These are phyloP conservation scores for Calonectria henricotiae DNA, from an alignment of 2,329 filamentous ascomycete species.

Conservation along the genomic window DNA sequence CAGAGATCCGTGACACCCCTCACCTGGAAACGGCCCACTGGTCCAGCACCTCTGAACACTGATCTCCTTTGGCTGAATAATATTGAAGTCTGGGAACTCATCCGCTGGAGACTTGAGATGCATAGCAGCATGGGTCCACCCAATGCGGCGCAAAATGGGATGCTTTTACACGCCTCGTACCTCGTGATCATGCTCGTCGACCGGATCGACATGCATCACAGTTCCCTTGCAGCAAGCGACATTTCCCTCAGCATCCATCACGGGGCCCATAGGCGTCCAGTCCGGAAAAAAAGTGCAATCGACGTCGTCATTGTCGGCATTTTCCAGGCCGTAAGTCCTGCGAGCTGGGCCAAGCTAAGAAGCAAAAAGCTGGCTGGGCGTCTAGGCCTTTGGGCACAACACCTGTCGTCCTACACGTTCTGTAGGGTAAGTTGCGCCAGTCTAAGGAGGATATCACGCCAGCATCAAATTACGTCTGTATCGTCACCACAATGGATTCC, in stretches of 20 bases:
- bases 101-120: constrained; percentile 18
- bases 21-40: constrained; percentile 24
- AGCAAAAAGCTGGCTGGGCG: not conserved
- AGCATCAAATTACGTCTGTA: constrained; percentile 24
- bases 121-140: constrained; percentile 24
- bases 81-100: constrained; percentile 10
- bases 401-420: constrained; percentile 8
- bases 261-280: constrained; percentile 17
- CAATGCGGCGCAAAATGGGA: constrained; percentile 34
- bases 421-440: constrained; percentile 31
- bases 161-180: constrained; percentile 29
- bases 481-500: constrained; percentile 22
- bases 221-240: constrained; percentile 23
- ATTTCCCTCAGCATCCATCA: constrained; percentile 29
- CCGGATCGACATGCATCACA: constrained; percentile 17
- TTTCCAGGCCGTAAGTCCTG: constrained; percentile 9
- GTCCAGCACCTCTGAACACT: constrained; percentile 22
- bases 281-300: constrained; percentile 5
- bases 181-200: constrained; percentile 32
- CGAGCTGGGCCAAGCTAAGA: not conserved
- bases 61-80: constrained; percentile 22
- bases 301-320: constrained; percentile 5
- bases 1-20: constrained; percentile 49
- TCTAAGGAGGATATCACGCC: constrained; percentile 29
- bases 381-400: constrained; percentile 12